phyloP scores from a whole-genome alignment of 768 basidiomycete genomes.

The Leucocoprinus sp. region DNA sequence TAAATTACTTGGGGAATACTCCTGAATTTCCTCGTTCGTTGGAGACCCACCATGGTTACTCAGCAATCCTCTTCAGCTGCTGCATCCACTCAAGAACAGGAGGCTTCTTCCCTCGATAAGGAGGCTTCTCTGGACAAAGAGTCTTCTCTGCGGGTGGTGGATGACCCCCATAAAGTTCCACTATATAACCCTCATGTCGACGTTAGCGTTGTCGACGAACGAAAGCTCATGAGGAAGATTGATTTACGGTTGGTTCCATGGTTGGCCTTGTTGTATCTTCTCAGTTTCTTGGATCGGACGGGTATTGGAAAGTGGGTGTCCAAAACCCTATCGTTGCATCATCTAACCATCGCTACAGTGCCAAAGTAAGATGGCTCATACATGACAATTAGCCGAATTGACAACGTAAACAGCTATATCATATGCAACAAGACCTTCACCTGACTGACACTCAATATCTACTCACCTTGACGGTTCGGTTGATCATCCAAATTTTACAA shows the following conservation, averaged over 20 bases:
- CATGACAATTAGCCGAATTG: not conserved
- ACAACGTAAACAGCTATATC: constrained; percentile 42
- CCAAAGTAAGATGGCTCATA: constrained; percentile 28
- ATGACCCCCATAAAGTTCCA: constrained; percentile 4
- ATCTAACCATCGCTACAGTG: constrained; percentile 23
- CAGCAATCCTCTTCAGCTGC: not conserved
- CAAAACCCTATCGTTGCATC: constrained; percentile 6
- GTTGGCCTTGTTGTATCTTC: constrained; percentile 67
- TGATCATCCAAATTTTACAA: not conserved
- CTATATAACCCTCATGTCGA: constrained; percentile 10
- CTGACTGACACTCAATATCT: constrained; percentile 62
- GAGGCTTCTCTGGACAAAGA: not conserved
- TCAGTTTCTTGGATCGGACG: constrained; percentile 55
- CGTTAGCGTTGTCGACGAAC: constrained; percentile 37
- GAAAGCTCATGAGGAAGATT: constrained; percentile 61
- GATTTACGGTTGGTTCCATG: constrained; percentile 61
- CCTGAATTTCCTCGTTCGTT: not conserved
- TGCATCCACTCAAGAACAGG: constrained; percentile 5
- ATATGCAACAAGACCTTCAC: constrained; percentile 48
- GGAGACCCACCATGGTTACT: not conserved
- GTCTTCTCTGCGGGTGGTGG: not conserved
- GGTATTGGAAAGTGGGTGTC: constrained; percentile 41
- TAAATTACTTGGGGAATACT: not conserved
- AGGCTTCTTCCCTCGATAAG: constrained; percentile 7
- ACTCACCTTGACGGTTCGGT: constrained; percentile 44